phyloP scores from a whole-genome alignment of 179 eudicot genomes.

The Silene vulgaris region DNA sequence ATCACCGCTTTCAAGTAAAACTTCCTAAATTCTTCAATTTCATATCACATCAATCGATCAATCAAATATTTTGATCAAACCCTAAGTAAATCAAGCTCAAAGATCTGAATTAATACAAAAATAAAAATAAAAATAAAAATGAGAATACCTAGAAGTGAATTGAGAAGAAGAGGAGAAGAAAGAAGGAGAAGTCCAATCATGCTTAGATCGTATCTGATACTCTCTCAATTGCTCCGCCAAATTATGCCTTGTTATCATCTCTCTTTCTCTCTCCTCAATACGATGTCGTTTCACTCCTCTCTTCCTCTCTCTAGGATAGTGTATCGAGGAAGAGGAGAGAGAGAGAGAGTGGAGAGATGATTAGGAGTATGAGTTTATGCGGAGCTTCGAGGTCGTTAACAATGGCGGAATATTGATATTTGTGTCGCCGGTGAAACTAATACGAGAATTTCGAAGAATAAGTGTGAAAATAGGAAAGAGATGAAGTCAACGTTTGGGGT shows the following conservation, averaged over 20 bases:
- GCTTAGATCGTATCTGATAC: constrained; percentile 82
- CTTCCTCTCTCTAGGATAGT: constrained; percentile 7
- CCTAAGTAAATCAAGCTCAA: neutral
- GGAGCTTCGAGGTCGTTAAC: neutral
- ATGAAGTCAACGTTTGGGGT: neutral
- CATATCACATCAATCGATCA: neutral
- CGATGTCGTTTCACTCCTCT: constrained; percentile 8
- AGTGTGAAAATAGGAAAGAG: too few relatives aligned
- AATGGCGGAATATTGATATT: neutral
- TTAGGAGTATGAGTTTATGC: neutral
- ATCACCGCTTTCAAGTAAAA: too few relatives aligned
- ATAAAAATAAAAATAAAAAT: neutral
- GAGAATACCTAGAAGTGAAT: constrained; percentile 54
- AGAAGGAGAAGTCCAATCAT: constrained; percentile 76
- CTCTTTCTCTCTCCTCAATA: neutral
- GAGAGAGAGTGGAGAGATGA: constrained; percentile 1
- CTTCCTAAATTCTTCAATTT: neutral
- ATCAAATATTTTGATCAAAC: neutral
- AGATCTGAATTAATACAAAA: constrained; percentile 4
- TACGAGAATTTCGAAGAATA: too few relatives aligned
- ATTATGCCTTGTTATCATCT: constrained; percentile 85
- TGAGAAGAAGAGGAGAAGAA: constrained; percentile 52
- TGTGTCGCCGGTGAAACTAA: neutral
- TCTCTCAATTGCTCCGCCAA: constrained; percentile 88
- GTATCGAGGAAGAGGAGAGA: neutral